Evolutionary conservation across 1,284 basidiomycete species (phyloP).

Genomic region (Irpex sp.): DNA sequence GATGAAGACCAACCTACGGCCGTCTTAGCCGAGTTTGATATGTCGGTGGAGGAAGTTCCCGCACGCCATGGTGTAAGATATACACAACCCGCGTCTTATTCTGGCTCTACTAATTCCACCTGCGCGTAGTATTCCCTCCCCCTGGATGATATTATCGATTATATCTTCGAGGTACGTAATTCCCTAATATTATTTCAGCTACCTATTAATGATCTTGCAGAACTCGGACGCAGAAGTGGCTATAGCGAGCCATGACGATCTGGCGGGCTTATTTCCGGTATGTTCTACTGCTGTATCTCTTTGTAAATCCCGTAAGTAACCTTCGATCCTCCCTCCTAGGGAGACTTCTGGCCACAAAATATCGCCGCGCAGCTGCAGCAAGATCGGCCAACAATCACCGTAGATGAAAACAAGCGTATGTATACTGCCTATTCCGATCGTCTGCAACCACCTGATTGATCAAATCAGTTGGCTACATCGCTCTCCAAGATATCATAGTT

Average conservation of each 20-base stretch:
- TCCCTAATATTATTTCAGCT: neutral
- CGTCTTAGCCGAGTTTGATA: conserved; percentile 16
- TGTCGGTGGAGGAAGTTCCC: conserved; percentile 14
- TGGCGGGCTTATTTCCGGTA: neutral
- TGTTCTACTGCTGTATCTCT: neutral
- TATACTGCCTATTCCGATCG: neutral
- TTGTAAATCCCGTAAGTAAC: neutral
- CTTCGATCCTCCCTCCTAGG: neutral
- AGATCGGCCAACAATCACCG: neutral
- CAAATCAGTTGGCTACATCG: neutral
- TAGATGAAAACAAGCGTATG: conserved; percentile 4
- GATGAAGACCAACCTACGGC: conserved; percentile 23
- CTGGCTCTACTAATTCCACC: neutral
- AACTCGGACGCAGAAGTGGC: conserved; percentile 4
- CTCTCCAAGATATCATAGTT: neutral
- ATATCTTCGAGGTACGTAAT: conserved; percentile 7
- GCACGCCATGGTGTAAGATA: conserved; percentile 14
- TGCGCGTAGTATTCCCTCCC: neutral
- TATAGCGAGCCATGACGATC: conserved; percentile 4
- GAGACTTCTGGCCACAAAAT: neutral
- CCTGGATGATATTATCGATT: conserved; percentile 2
- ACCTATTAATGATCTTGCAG: neutral
- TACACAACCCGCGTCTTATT: neutral
- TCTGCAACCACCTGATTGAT: neutral
- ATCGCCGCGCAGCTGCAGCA: neutral